phyloP scores from a whole-genome alignment of 768 basidiomycete species.

The Mycena floridula region DNA sequence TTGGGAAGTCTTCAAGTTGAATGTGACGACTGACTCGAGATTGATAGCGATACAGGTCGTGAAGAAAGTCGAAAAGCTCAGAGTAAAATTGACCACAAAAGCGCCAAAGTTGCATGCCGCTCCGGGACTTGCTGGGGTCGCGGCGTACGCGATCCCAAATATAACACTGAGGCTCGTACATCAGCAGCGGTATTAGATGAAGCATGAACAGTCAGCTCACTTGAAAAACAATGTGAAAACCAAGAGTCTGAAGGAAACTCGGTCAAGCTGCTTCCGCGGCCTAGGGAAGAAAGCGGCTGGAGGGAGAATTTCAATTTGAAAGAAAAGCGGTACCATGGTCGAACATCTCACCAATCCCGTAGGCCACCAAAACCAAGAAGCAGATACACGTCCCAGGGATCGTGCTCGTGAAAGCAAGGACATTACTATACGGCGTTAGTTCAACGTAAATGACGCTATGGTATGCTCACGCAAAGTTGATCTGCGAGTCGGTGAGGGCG shows the following conservation, averaged over 20 bases:
- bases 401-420: constrained; percentile 1
- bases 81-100: constrained; percentile 14
- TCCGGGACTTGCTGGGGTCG: constrained; percentile 8
- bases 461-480: neutral
- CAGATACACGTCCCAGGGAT: constrained; percentile 12
- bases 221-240: constrained; percentile 13
- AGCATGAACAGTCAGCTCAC: too few species aligned
- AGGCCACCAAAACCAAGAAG: constrained; percentile 11
- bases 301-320: too few species aligned
- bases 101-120: constrained; percentile 13
- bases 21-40: constrained; percentile 12
- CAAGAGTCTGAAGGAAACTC: constrained; percentile 18
- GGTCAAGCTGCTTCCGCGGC: constrained; percentile 11
- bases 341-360: too few species aligned
- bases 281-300: constrained; percentile 5
- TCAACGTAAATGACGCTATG: neutral
- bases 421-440: neutral
- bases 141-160: constrained; percentile 15
- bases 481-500: neutral
- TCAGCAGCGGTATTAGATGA: too few species aligned
- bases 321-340: too few species aligned
- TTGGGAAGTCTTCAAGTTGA: neutral
- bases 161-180: constrained; percentile 15
- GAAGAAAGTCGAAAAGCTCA: constrained; percentile 17
- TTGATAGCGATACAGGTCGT: constrained; percentile 21